Evolutionary conservation across 2,329 filamentous ascomycete species (phyloP), one percentile per base, ranked within the genome.

Genomic region (Aspergillus fischeri): DNA sequence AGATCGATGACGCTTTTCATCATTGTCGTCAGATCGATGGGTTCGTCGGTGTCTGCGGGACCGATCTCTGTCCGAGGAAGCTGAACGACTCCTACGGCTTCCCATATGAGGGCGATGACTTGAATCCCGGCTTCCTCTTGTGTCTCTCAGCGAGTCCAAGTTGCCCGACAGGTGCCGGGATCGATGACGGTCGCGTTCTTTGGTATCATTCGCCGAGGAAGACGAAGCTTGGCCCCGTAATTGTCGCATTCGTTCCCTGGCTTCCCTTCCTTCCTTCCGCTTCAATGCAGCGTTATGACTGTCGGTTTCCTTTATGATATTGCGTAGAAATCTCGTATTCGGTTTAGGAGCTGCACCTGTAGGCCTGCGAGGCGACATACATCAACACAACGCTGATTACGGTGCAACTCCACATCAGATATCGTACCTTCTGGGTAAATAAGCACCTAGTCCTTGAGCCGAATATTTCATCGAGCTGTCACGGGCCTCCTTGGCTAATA

Each of bases 281-380:
- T 91, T 84, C 29, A 97, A 80, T 0, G 91, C 89, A 25, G 89
- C 86, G 81, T 99, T 99, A 75, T 99, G 93, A 54, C 76, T 88
- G 66, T 95, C 89, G 8, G 91, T 95, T 64, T 94, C 89, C 61
- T 88, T 89, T 60, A 99, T 91, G 56, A 97, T 90, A 67, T 94
- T 89, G 57, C 87, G 87, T 45, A 99, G 78, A 70, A 97, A 97
- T 35, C 89, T 84, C 0, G 90, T 97, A 68, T 99, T 97, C 3
- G 93, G 92, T 71, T 93, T 97, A 0, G 90, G 91, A 61, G 82
- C 84, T 53, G 87, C 84, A 64, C 83, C 83, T 49, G 83, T 75
- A 56, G 86, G 84, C 67, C 85, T 91, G 73, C 14, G 24, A 52
- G 51, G 47, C 20, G 54, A 14, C 21, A 41, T 44, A 27, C 20